These are phyloP conservation scores for Oxytropis ochrocephala DNA, from an alignment of 306 rosid genomes.

Conservation along the genomic window DNA sequence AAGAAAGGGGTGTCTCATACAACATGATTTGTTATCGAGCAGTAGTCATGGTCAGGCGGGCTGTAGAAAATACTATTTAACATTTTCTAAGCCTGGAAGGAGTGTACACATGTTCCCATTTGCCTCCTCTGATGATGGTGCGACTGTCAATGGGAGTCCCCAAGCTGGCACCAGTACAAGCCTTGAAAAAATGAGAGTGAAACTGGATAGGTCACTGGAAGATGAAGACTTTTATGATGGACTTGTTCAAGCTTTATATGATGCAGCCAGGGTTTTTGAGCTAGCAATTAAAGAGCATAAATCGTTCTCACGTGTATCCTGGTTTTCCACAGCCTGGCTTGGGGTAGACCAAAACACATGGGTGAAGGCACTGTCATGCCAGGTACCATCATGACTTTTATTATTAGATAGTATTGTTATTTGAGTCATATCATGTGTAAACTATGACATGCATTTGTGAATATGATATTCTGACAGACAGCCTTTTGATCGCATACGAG, in stretches of 20 bases:
- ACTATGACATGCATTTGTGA: neutral
- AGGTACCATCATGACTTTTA: constrained; percentile 40
- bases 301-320: constrained; percentile 41
- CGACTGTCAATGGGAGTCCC: constrained; percentile 69
- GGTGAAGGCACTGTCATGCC: constrained; percentile 79
- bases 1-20: constrained; percentile 52
- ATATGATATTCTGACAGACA: neutral
- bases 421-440: neutral
- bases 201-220: constrained; percentile 60
- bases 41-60: constrained; percentile 25
- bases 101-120: constrained; percentile 28
- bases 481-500: constrained; percentile 14
- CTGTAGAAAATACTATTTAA: constrained; percentile 36
- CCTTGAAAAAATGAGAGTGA: constrained; percentile 63
- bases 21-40: constrained; percentile 35
- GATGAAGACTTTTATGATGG: constrained; percentile 62
- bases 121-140: constrained; percentile 77
- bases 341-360: constrained; percentile 85
- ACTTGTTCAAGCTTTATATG: constrained; percentile 81
- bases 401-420: neutral
- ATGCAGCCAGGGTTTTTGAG: constrained; percentile 89
- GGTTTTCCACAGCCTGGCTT: constrained; percentile 91
- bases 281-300: constrained; percentile 73
- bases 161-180: constrained; percentile 54
- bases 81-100: constrained; percentile 39